Conservation (phyloP, 768 basidiomycete genomes). For the Russula virescens region DNA sequence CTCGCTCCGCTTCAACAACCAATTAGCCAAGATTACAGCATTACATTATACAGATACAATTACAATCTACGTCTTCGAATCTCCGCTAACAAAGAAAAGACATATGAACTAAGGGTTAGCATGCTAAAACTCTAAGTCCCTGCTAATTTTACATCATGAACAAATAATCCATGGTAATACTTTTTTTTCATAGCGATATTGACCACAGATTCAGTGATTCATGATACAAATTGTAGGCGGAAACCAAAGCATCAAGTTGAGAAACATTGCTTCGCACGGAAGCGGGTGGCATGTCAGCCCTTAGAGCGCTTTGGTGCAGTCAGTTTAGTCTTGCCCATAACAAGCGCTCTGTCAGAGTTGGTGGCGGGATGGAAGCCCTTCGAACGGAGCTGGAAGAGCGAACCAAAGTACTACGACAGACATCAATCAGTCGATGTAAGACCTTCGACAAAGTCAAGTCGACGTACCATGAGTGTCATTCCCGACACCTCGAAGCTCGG, state of each 20-base stretch:
- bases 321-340: conserved; percentile 7
- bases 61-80: too few species aligned
- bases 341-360: neutral
- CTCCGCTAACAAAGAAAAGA: too few species aligned
- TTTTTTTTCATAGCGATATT: neutral
- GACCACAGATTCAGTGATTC: neutral
- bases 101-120: neutral
- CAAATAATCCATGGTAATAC: neutral
- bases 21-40: too few species aligned
- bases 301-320: neutral
- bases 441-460: neutral
- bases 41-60: neutral
- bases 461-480: conserved; percentile 14
- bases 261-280: neutral
- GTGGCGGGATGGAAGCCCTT: neutral
- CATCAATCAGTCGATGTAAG: neutral
- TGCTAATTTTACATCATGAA: neutral
- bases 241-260: neutral
- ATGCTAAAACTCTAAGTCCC: neutral
- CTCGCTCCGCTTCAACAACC: too few species aligned
- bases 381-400: conserved; percentile 4
- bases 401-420: conserved; percentile 3
- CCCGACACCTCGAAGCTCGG: conserved; percentile 8
- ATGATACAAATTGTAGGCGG: neutral
- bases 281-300: neutral